Base-by-base conservation (phyloP, 768 basidiomycete species). In the Tubosaeta sp. region DNA sequence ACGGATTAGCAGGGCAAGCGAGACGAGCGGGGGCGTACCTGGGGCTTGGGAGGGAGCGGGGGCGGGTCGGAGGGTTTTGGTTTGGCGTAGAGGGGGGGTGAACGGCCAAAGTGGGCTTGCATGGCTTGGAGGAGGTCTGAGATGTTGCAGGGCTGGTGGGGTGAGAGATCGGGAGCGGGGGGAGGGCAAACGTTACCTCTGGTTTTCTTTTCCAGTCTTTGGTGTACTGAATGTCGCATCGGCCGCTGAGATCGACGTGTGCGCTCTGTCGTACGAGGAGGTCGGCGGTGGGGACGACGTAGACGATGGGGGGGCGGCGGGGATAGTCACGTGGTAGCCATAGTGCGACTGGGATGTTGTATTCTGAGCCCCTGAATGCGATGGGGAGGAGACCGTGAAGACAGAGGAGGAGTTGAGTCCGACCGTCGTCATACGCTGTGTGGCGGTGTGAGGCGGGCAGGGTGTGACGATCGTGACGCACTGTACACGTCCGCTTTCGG, bases 401-500 rank as follows among this genome's bases (percentile, higher is more conserved):
- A 58, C 91, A 93, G 51, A 98, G 84, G 26, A 99, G 80, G 16
- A 97, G 78, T 63, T 95, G 92, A 0, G 91, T 86, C 34, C 95
- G 84, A 43, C 97, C 97, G 58, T 97, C 92, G 69, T 99, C 93
- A 72, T 90, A 94, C 0, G 89, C 92, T 97, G 65, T 97, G 65
- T 12, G 56, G 34, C 27, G 33, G 6, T 32, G 43, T 44, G 16
- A 44, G 43, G 6, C n/a, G 43, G 26, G 25, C 42, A 26, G 42
- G 26, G 2, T 22, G 25, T 5, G 16, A n/a, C 9, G 25, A 16
- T 3, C 11, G 16, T 17, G 43, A 73, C 71, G 66, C 64, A 77
- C 78, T 91, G 79, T 91, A 92, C 12, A 88, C 78, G 59, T 91
- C 91, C 2, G 87, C 84, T 67, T 89, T 90, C 46, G 88, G 91